phyloP scores from a whole-genome alignment of 1,284 basidiomycete species.

The Lignosus rhinocerotis region DNA sequence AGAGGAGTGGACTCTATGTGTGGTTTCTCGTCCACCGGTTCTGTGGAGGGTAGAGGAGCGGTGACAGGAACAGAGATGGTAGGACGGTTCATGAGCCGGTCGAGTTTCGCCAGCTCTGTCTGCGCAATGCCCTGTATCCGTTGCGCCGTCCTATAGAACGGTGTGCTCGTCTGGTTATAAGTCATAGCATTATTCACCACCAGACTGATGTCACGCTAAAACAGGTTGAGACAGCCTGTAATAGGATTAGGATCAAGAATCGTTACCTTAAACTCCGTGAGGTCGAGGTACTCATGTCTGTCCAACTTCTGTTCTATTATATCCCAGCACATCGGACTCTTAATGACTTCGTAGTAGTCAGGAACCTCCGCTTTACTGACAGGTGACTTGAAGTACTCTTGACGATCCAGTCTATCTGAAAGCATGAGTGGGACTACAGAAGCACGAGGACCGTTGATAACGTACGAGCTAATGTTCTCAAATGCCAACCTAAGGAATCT shows the following conservation, averaged over 20 bases:
- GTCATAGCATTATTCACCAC: slow-evolving; percentile 85
- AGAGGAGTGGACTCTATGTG: neutral
- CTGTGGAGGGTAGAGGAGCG: neutral
- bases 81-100: slow-evolving; percentile 23
- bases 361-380: slow-evolving; percentile 83
- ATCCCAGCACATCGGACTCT: slow-evolving; percentile 89
- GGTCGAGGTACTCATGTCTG: slow-evolving; percentile 74
- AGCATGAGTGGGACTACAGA: slow-evolving; percentile 29
- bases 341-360: slow-evolving; percentile 90
- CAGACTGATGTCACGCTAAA: slow-evolving; percentile 78
- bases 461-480: slow-evolving; percentile 70
- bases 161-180: slow-evolving; percentile 82
- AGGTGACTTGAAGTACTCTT: slow-evolving; percentile 77
- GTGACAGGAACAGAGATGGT: slow-evolving; percentile 22
- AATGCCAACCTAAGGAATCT: slow-evolving; percentile 63
- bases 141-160: slow-evolving; percentile 74
- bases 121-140: slow-evolving; percentile 63
- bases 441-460: neutral
- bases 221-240: neutral
- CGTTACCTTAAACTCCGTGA: slow-evolving; percentile 74
- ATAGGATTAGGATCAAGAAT: neutral
- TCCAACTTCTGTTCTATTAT: slow-evolving; percentile 82
- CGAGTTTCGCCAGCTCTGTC: slow-evolving; percentile 63
- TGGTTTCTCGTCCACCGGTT: neutral
- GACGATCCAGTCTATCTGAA: slow-evolving; percentile 65